Conservation (phyloP, 441 rosid genomes). For the Pelargonium cotyledonis region DNA sequence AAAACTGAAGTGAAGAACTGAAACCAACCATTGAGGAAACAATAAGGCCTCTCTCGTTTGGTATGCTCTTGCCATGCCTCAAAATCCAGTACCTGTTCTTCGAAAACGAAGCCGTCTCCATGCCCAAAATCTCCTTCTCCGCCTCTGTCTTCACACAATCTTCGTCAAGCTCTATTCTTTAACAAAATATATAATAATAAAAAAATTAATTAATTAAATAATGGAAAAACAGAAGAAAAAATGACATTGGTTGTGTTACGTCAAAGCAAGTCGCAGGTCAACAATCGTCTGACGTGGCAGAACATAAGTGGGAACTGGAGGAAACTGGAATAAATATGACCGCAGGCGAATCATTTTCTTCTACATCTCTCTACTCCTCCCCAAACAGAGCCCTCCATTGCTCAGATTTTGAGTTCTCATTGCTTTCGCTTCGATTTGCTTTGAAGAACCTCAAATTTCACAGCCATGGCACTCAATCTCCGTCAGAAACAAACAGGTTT, state of each 20-base stretch:
- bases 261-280: not conserved
- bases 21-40: constrained; percentile 64
- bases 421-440: not conserved
- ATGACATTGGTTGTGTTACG: not conserved
- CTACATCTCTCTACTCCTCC: not conserved
- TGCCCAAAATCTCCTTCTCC: constrained; percentile 13
- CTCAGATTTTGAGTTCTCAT: not conserved
- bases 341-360: not conserved
- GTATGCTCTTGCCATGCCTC: constrained; percentile 89
- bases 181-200: not conserved
- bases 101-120: constrained; percentile 32
- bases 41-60: constrained; percentile 76
- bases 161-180: not conserved
- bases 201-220: not conserved
- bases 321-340: not conserved
- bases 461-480: constrained; percentile 78
- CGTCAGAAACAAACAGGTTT: constrained; percentile 84
- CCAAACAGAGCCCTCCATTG: not conserved
- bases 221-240: too few species aligned
- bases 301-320: not conserved
- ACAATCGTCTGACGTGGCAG: not conserved
- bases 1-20: not conserved
- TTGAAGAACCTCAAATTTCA: constrained; percentile 14
- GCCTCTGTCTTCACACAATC: constrained; percentile 8
- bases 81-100: constrained; percentile 74